Evolutionary conservation across 2,329 filamentous ascomycete species (phyloP).

Genomic region (Xylariaceae sp.): DNA sequence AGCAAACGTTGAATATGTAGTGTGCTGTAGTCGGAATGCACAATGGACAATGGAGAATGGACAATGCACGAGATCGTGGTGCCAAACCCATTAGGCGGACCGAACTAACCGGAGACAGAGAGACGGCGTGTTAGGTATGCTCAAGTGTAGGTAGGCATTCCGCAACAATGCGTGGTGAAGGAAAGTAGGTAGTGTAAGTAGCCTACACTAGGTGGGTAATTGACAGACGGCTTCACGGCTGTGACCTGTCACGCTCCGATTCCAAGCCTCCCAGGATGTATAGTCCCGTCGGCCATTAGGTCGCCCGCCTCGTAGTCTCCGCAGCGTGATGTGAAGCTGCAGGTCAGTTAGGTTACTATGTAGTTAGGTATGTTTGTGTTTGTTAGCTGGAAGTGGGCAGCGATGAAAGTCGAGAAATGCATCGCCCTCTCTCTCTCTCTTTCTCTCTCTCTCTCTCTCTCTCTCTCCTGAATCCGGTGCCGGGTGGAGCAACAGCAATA

Average conservation of each 20-base stretch:
- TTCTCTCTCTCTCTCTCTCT: no score
- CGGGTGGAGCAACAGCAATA: no score
- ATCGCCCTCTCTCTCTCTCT: background rate
- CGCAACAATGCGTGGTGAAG: background rate
- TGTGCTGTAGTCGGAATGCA: background rate
- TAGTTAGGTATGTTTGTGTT: background rate
- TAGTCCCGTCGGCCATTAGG: slow-evolving; percentile 1
- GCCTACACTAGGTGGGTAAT: background rate
- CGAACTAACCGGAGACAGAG: slow-evolving; percentile 2
- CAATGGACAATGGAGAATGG: background rate
- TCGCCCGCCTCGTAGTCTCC: background rate
- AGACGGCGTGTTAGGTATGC: background rate
- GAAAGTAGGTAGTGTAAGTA: background rate
- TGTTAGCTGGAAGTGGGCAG: background rate
- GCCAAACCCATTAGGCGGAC: background rate
- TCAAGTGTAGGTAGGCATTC: background rate
- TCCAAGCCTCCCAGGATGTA: slow-evolving; percentile 2
- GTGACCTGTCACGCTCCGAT: slow-evolving; percentile 2
- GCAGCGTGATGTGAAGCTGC: background rate
- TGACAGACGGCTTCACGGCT: background rate
- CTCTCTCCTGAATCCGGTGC: no score
- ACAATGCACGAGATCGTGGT: no score
- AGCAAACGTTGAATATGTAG: slow-evolving; percentile 6
- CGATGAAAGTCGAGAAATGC: background rate
- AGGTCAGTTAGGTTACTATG: background rate